Conservation (phyloP, 768 basidiomycete genomes). For the Tylopilus plumbeoviolaceoides region DNA sequence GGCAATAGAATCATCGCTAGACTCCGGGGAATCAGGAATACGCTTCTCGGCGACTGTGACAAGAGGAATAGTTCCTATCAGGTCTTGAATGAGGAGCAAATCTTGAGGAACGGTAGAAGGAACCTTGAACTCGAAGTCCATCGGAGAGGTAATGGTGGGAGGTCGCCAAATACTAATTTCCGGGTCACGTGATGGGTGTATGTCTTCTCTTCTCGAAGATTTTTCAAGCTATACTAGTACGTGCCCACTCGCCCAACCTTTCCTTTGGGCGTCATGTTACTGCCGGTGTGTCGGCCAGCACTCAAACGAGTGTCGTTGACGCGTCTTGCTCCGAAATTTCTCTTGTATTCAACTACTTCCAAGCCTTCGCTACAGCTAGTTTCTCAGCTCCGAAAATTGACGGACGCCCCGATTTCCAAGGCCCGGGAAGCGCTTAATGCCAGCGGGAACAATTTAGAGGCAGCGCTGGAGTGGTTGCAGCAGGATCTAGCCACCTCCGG, state of each 20-base stretch:
- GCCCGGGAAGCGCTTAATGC: slow-evolving; percentile 83
- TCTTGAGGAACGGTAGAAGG: slow-evolving; percentile 69
- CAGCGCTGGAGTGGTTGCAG: slow-evolving; percentile 77
- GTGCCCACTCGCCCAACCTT: neutral
- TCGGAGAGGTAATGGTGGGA: neutral
- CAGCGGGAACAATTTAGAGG: slow-evolving; percentile 67
- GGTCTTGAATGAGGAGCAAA: slow-evolving; percentile 65
- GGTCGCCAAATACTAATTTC: neutral
- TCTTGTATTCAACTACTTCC: slow-evolving; percentile 48
- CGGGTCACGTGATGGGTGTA: slow-evolving; percentile 20
- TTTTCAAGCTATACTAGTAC: too few relatives aligned
- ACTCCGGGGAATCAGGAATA: slow-evolving; percentile 5
- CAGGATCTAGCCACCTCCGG: slow-evolving; percentile 69
- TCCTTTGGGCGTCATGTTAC: slow-evolving; percentile 11
- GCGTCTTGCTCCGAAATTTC: neutral
- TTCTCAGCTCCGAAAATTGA: slow-evolving; percentile 78
- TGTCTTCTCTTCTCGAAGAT: too few relatives aligned
- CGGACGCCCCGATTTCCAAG: slow-evolving; percentile 78
- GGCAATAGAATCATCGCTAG: slow-evolving; percentile 45
- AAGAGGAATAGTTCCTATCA: slow-evolving; percentile 41
- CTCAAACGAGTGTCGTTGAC: neutral
- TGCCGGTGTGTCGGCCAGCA: slow-evolving; percentile 3
- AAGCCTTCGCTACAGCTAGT: slow-evolving; percentile 76
- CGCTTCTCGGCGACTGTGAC: neutral
- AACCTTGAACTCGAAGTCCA: slow-evolving; percentile 47